Percentiles rank a stretch among this genome's conserved stretches.
Conservation (phyloP, 768 basidiomycete genomes). For the Leccinum subtestaceum region DNA sequence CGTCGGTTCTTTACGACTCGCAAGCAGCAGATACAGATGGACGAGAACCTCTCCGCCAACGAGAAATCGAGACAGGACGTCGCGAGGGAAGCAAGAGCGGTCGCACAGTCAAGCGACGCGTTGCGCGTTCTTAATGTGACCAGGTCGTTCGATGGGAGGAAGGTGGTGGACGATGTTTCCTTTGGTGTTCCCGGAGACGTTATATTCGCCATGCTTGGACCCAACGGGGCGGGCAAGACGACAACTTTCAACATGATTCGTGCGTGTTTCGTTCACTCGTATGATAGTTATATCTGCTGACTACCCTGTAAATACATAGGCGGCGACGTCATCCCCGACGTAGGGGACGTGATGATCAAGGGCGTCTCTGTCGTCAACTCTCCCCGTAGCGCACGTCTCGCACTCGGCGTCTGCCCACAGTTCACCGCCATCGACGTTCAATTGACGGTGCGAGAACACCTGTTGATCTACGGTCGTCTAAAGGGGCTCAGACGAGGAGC, state of each 20-base stretch:
- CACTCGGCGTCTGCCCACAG: conserved; percentile 80
- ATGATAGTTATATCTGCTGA: background rate
- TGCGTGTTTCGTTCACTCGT: conserved; percentile 32
- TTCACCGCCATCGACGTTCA: conserved; percentile 81
- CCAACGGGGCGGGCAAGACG: conserved; percentile 83
- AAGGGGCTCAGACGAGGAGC: conserved; percentile 58
- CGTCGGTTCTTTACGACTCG: conserved; percentile 33
- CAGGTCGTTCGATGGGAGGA: conserved; percentile 54
- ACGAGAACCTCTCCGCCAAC: conserved; percentile 13
- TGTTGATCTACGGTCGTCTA: conserved; percentile 66
- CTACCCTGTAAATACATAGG: conserved; percentile 36
- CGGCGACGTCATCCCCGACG: conserved; percentile 63
- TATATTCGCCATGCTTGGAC: conserved; percentile 72
- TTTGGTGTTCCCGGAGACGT: conserved; percentile 63
- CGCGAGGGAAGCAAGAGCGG: conserved; percentile 47
- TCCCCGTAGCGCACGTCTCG: conserved; percentile 60
- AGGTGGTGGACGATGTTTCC: conserved; percentile 71
- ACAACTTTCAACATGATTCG: conserved; percentile 81
- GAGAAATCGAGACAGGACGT: conserved; percentile 48
- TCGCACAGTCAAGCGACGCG: conserved; percentile 48
- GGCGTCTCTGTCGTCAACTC: conserved; percentile 63
- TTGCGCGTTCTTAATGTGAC: conserved; percentile 62
- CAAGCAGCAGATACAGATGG: conserved; percentile 12
- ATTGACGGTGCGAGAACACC: conserved; percentile 74
- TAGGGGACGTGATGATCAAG: conserved; percentile 67